These are phyloP conservation scores for Chalciporus chontae DNA, from an alignment of 768 basidiomycete species.

Conservation along the genomic window DNA sequence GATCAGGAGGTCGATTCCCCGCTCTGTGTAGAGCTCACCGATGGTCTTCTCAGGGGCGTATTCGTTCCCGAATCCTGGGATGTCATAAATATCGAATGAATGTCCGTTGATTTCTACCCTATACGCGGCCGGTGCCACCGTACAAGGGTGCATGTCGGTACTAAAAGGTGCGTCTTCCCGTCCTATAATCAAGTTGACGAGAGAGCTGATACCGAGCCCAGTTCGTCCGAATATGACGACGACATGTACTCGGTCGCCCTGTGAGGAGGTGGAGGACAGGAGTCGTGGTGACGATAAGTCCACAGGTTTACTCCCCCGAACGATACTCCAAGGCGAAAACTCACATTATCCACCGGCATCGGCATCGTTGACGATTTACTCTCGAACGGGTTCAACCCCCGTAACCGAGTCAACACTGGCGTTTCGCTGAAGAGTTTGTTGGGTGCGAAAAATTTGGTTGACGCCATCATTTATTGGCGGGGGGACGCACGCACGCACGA, in stretches of 20 bases:
- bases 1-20: conserved; percentile 30
- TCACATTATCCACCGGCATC: conserved; percentile 31
- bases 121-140: conserved; percentile 20
- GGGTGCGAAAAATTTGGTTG: conserved; percentile 19
- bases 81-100: conserved; percentile 30
- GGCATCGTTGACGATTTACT: conserved; percentile 19
- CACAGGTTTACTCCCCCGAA: background rate
- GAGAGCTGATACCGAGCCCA: conserved; percentile 31
- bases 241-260: conserved; percentile 31
- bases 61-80: conserved; percentile 26
- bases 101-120: conserved; percentile 29
- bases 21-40: conserved; percentile 28
- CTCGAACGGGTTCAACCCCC: conserved; percentile 25
- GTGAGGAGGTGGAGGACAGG: too few relatives aligned
- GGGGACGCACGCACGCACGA: conserved; percentile 2
- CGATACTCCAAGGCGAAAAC: conserved; percentile 4
- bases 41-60: conserved; percentile 23
- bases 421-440: conserved; percentile 22
- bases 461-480: conserved; percentile 19
- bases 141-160: conserved; percentile 31
- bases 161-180: conserved; percentile 32
- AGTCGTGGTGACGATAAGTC: background rate
- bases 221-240: conserved; percentile 33
- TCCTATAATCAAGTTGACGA: conserved; percentile 31
- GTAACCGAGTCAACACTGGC: conserved; percentile 20